Evolutionary conservation across 75 land plant genomes (phyloP), one percentile per base, ranked within the genome.

Genomic region (Pinus taeda): DNA sequence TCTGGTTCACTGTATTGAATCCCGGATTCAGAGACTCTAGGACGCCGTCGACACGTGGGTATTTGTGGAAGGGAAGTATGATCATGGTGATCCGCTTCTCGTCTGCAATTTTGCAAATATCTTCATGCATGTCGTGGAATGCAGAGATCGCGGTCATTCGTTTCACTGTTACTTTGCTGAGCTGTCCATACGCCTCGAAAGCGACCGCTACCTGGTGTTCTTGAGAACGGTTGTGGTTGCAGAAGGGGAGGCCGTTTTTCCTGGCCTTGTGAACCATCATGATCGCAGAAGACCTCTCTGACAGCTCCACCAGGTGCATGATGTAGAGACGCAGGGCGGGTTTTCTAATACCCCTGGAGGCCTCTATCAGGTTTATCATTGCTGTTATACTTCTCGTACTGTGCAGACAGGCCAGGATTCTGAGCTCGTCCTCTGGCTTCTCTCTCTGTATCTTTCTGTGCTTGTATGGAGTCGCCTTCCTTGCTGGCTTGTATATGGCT

Each of bases 231-330:
- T 29, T 71, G 57, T 58, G 78, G 78, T 89, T 84, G 81, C 85
- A 83, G 76, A 84, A 86, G 12, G 95, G 98, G 1, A 88, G 88
- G 12, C 98, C 98, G 69, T 95, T 91, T 33, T 77, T 82, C 42
- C 93, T 76, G 29, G 87, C 90, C 79, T 80, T 79, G 77, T 93
- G 88, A 4, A 89, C 90, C 90, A 89, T 86, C 74, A 81, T 57
- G 62, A 95, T 93, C 4, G 98, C 84, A 0, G 98, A 95, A 6
- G 93, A 81, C 12, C 98, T 80, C 79, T 95, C 98, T 14, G 95
- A 89, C 15, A 93, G 84, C 87, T 93, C 93, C 78, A 93, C 84
- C 53, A 95, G 88, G 77, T 95, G 98, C 85, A 95, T 76, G 57
- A 90, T 91, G 76, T 89, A 92, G 26, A 93, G 82, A 78, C 78